These are phyloP conservation scores for Fusarium nisikadoi DNA, from an alignment of 2,329 filamentous ascomycete genomes.

Conservation along the genomic window DNA sequence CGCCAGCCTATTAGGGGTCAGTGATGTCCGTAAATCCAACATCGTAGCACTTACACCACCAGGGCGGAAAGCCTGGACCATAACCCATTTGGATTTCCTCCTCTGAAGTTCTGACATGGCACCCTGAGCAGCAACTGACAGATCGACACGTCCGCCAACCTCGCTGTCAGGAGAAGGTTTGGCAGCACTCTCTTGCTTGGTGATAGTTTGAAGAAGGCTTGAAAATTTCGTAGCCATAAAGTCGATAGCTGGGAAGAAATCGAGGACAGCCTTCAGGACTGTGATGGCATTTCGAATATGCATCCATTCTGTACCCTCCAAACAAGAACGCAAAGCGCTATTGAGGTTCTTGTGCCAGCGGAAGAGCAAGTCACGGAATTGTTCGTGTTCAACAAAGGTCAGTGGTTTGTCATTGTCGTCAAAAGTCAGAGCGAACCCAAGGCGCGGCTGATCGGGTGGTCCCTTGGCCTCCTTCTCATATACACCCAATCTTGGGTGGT, in stretches of 20 bases:
- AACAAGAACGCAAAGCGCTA: conserved; percentile 81
- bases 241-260: conserved; percentile 88
- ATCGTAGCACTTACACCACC: conserved; percentile 62
- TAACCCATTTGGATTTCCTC: conserved; percentile 74
- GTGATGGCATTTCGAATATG: conserved; percentile 96
- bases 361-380: conserved; percentile 86
- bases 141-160: conserved; percentile 73
- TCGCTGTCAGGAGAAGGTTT: conserved; percentile 61
- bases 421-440: conserved; percentile 82
- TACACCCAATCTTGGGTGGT: conserved; percentile 70
- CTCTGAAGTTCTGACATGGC: conserved; percentile 76
- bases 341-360: conserved; percentile 91
- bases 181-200: conserved; percentile 66
- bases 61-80: conserved; percentile 77
- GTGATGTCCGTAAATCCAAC: not conserved
- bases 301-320: conserved; percentile 91
- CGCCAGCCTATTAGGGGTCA: conserved; percentile 45
- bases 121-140: conserved; percentile 78
- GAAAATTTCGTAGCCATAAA: conserved; percentile 81
- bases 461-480: conserved; percentile 83
- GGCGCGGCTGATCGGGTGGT: conserved; percentile 64
- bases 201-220: conserved; percentile 72
- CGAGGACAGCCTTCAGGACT: conserved; percentile 81
- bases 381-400: conserved; percentile 81
- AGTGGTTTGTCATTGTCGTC: conserved; percentile 73